Conservation (phyloP, 2,329 filamentous ascomycete species). For the Aspergillus sp. region DNA sequence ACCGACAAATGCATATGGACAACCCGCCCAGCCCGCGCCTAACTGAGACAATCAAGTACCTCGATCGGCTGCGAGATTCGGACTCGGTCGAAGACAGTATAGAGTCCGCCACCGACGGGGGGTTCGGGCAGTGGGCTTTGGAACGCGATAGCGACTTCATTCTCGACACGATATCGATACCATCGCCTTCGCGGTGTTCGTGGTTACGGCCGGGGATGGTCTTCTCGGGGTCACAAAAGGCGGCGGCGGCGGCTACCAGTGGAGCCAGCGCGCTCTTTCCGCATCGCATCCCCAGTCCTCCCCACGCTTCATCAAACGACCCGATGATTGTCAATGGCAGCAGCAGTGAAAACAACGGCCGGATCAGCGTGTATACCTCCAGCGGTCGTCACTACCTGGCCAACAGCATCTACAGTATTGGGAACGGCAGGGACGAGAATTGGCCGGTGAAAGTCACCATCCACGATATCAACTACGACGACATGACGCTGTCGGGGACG, state of each 20-base stretch:
- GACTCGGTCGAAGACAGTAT: slow-evolving; percentile 48
- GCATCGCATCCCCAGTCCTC: slow-evolving; percentile 21
- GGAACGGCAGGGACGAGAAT: slow-evolving; percentile 42
- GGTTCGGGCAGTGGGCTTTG: slow-evolving; percentile 44
- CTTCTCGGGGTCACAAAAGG: slow-evolving; percentile 55
- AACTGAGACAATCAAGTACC: slow-evolving; percentile 54
- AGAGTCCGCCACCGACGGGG: slow-evolving; percentile 45
- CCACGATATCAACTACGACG: slow-evolving; percentile 52
- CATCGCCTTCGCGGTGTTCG: slow-evolving; percentile 47
- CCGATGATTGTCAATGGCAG: slow-evolving; percentile 29
- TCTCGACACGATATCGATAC: slow-evolving; percentile 45
- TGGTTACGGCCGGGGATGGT: slow-evolving; percentile 55
- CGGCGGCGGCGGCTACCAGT: slow-evolving; percentile 42
- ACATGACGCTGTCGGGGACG: slow-evolving; percentile 57
- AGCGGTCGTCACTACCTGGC: slow-evolving; percentile 31
- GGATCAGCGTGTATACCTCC: slow-evolving; percentile 30
- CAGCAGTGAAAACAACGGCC: slow-evolving; percentile 16
- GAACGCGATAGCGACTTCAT: slow-evolving; percentile 51
- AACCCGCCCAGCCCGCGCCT: slow-evolving; percentile 34
- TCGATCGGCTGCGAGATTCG: slow-evolving; percentile 50
- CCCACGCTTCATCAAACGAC: slow-evolving; percentile 16
- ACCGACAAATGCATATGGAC: slow-evolving; percentile 29
- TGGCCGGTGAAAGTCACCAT: slow-evolving; percentile 63
- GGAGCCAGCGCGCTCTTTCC: slow-evolving; percentile 20
- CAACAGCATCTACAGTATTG: slow-evolving; percentile 17